Evolutionary conservation across 208 protist species (phyloP).

Genomic region (Wallacemonas sp.): DNA sequence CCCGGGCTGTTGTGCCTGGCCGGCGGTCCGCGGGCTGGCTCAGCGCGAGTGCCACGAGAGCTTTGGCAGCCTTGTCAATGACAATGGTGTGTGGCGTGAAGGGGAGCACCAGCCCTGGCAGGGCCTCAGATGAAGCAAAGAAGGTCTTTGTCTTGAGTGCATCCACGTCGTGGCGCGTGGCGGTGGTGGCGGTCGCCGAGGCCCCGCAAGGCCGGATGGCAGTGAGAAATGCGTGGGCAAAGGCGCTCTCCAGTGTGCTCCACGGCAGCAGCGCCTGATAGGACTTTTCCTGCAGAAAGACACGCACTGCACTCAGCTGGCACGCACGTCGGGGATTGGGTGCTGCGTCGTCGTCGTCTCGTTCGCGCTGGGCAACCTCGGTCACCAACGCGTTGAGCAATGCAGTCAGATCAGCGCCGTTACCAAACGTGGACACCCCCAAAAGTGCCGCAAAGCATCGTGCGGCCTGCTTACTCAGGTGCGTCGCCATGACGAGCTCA

Average conservation of each 20-base stretch:
- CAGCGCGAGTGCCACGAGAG: conserved; percentile 39
- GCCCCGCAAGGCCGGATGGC: conserved; percentile 9
- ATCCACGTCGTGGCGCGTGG: not conserved
- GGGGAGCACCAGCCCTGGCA: not conserved
- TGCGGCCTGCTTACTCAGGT: conserved; percentile 35
- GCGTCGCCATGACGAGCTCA: conserved; percentile 1
- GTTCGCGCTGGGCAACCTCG: too few relatives aligned
- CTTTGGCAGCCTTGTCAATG: conserved; percentile 55
- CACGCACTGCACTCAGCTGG: conserved; percentile 19
- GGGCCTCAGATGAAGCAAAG: not conserved
- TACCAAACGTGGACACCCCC: conserved; percentile 7
- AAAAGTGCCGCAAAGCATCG: conserved; percentile 28
- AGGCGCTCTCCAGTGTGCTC: conserved; percentile 12
- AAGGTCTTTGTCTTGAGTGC: not conserved
- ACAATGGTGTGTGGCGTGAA: conserved; percentile 9
- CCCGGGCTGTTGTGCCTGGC: conserved; percentile 8
- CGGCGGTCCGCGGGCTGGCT: conserved; percentile 19
- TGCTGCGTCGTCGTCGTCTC: too few relatives aligned
- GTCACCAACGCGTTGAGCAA: conserved; percentile 17
- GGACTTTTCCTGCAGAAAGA: conserved; percentile 16
- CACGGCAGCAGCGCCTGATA: not conserved
- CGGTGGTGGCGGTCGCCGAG: not conserved
- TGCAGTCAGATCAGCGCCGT: conserved; percentile 14
- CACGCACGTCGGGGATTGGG: not conserved
- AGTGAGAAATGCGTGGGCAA: conserved; percentile 13